Evolutionary conservation across 2,329 filamentous ascomycete species (phyloP).

Genomic region (Penicillium fuscoglaucum): DNA sequence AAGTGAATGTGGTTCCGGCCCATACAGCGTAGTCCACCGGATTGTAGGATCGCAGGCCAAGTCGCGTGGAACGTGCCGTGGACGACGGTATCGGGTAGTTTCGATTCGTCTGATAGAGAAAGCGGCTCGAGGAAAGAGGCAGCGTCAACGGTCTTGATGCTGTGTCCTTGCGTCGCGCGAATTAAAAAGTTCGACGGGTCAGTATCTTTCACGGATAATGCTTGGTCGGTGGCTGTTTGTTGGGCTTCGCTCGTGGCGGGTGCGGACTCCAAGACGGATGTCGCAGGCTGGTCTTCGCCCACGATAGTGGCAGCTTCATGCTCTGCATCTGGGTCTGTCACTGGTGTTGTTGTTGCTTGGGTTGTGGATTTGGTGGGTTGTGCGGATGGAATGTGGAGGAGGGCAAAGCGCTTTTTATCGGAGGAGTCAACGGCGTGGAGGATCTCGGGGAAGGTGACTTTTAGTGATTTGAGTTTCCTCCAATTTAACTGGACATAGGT

Average conservation of each 20-base stretch:
- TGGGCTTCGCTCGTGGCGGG: constrained; percentile 33
- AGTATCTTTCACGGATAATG: constrained; percentile 39
- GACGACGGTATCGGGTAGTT: constrained; percentile 66
- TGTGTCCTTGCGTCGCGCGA: constrained; percentile 94
- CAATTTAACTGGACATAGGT: constrained; percentile 52
- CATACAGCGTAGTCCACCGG: constrained; percentile 80
- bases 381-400: constrained; percentile 58
- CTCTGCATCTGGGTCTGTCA: constrained; percentile 24
- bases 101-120: constrained; percentile 53
- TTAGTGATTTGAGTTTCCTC: constrained; percentile 64
- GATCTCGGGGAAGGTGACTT: constrained; percentile 75
- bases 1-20: constrained; percentile 86
- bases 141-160: constrained; percentile 70
- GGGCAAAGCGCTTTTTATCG: constrained; percentile 86
- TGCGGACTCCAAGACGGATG: constrained; percentile 20
- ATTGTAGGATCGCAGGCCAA: constrained; percentile 72
- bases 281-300: constrained; percentile 12
- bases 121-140: constrained; percentile 70
- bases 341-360: constrained; percentile 18
- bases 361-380: constrained; percentile 21
- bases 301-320: constrained; percentile 12
- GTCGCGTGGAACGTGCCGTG: constrained; percentile 87
- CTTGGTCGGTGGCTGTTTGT: constrained; percentile 35
- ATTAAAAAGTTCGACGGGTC: constrained; percentile 75
- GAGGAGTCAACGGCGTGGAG: constrained; percentile 67